A percentile compares a stretch with the other conserved stretches of the same genome.
These are phyloP conservation scores for Sistotremastrum suecicum DNA, from an alignment of 768 basidiomycete species.

Conservation along the genomic window DNA sequence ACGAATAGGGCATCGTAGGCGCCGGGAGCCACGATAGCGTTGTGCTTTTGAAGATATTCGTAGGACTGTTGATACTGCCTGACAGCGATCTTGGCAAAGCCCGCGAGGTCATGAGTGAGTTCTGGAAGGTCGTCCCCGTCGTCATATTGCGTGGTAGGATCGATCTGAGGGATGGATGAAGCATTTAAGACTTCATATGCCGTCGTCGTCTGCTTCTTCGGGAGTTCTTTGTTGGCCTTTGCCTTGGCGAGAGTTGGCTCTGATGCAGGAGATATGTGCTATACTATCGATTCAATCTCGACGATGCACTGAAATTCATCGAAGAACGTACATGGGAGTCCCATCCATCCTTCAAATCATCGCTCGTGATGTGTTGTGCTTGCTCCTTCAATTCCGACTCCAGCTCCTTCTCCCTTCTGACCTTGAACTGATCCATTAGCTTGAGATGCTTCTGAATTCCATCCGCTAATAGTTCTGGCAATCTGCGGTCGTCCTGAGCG, in stretches of 20 bases:
- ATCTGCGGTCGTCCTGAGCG: slow-evolving; percentile 40
- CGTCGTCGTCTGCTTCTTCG: slow-evolving; percentile 28
- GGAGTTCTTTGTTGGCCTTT: slow-evolving; percentile 27
- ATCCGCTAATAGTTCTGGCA: slow-evolving; percentile 39
- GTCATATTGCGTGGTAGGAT: slow-evolving; percentile 9
- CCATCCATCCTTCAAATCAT: slow-evolving; percentile 87
- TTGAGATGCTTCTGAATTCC: slow-evolving; percentile 52
- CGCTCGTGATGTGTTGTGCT: slow-evolving; percentile 87
- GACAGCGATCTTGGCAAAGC: slow-evolving; percentile 64
- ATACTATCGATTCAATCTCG: not conserved
- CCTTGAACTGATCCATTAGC: slow-evolving; percentile 52
- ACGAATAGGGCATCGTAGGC: slow-evolving; percentile 86
- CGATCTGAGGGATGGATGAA: too few relatives aligned
- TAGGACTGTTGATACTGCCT: slow-evolving; percentile 67
- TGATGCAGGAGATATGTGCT: slow-evolving; percentile 69
- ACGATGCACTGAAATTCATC: not conserved
- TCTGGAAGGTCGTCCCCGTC: slow-evolving; percentile 59
- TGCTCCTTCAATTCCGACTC: slow-evolving; percentile 56
- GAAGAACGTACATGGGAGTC: slow-evolving; percentile 45
- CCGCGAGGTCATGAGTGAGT: slow-evolving; percentile 62
- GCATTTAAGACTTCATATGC: slow-evolving; percentile 72
- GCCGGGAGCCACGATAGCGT: slow-evolving; percentile 73
- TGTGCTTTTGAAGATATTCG: slow-evolving; percentile 73
- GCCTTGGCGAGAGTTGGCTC: slow-evolving; percentile 54
- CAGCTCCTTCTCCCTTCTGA: slow-evolving; percentile 46